These are phyloP conservation scores for Lyophyllum atratum DNA, from an alignment of 768 basidiomycete genomes.

Conservation along the genomic window DNA sequence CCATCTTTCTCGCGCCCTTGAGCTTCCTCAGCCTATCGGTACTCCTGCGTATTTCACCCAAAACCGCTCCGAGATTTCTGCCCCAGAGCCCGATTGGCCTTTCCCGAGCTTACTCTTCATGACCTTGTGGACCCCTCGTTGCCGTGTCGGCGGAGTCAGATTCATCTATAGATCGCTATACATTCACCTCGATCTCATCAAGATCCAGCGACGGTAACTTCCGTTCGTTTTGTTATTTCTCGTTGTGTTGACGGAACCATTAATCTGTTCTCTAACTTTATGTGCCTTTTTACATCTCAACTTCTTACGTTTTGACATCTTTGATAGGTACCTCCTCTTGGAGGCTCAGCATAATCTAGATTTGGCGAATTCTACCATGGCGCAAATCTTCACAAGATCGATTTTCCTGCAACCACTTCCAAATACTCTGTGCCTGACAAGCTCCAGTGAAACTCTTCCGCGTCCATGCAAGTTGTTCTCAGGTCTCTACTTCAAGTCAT, in stretches of 20 bases:
- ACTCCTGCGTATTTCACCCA: constrained; percentile 36
- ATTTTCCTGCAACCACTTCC: not conserved
- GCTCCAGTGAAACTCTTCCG: not conserved
- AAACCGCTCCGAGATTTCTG: constrained; percentile 47
- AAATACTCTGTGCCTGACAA: constrained; percentile 10
- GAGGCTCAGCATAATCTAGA: constrained; percentile 11
- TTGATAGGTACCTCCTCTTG: constrained; percentile 21
- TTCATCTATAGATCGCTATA: constrained; percentile 31
- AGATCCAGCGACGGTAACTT: constrained; percentile 12
- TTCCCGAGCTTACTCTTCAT: constrained; percentile 23
- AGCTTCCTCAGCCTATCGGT: constrained; percentile 41
- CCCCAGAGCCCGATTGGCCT: constrained; percentile 50
- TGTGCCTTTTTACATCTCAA: constrained; percentile 13
- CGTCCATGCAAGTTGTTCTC: not conserved
- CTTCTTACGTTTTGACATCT: constrained; percentile 19
- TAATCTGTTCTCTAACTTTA: constrained; percentile 7
- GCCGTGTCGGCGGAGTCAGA: constrained; percentile 51
- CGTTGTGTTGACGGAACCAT: constrained; percentile 10
- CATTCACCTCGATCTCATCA: constrained; percentile 22
- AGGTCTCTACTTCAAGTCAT: not conserved
- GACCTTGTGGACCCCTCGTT: constrained; percentile 40
- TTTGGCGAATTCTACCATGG: not conserved
- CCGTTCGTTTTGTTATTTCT: constrained; percentile 13
- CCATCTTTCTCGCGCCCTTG: constrained; percentile 27
- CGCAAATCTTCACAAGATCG: constrained; percentile 19